These are phyloP conservation scores for Neospermospora avenae DNA, from an alignment of 2,329 filamentous ascomycete species.

Conservation along the genomic window DNA sequence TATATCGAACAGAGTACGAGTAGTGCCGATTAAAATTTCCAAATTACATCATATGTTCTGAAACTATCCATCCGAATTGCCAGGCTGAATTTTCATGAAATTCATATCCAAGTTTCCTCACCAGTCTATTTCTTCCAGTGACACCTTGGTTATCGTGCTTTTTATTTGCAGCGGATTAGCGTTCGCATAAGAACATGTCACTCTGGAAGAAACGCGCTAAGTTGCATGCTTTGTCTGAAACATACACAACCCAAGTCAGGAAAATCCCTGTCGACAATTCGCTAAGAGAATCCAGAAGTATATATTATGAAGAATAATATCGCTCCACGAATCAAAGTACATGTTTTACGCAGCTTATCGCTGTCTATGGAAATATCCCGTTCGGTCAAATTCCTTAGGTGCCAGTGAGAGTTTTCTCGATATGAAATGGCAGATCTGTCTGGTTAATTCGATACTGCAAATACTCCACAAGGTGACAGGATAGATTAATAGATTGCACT, in stretches of 20 bases:
- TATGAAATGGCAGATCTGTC: neutral
- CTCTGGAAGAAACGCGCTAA: conserved; percentile 7
- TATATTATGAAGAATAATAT: too few species aligned
- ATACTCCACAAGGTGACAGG: too few species aligned
- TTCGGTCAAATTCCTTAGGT: conserved; percentile 5
- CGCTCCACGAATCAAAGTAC: neutral
- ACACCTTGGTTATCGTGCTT: neutral
- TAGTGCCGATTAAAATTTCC: neutral
- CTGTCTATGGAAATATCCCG: neutral
- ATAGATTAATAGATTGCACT: neutral
- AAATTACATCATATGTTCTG: neutral
- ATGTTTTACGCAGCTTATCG: neutral
- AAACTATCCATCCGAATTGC: neutral
- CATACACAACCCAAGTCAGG: neutral
- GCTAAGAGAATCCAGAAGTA: too few species aligned
- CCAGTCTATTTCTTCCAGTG: neutral
- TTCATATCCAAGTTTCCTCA: neutral
- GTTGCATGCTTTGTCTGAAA: neutral
- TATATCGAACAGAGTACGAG: conserved; percentile 13
- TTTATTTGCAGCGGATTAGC: neutral
- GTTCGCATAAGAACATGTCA: conserved; percentile 8
- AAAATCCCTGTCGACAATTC: too few species aligned
- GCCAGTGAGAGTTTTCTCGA: too few species aligned
- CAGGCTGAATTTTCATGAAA: too few species aligned
- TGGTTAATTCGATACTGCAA: too few species aligned